phyloP scores from a whole-genome alignment of 1,284 basidiomycete species.

The Ceratobasidium sp. region DNA sequence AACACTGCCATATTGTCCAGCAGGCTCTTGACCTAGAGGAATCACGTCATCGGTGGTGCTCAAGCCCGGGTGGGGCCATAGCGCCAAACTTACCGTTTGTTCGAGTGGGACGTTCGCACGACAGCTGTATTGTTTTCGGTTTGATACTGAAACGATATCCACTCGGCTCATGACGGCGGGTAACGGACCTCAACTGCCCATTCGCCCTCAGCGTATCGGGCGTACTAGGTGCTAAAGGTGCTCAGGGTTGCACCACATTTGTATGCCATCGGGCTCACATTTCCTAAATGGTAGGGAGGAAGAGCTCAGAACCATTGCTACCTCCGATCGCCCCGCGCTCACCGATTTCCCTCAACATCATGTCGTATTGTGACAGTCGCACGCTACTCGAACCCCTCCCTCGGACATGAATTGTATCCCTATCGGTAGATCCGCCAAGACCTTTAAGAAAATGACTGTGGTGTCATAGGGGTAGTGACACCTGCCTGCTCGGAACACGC shows the following conservation, averaged over 20 bases:
- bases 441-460: not conserved
- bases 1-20: too few relatives aligned
- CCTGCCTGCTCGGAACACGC: not conserved
- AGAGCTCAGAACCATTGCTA: not conserved
- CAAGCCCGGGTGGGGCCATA: too few relatives aligned
- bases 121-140: too few relatives aligned
- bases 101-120: too few relatives aligned
- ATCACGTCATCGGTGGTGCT: too few relatives aligned
- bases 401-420: slow-evolving; percentile 1
- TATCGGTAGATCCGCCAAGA: slow-evolving; percentile 21
- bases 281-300: slow-evolving; percentile 6
- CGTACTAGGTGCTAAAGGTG: not conserved
- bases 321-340: slow-evolving; percentile 29
- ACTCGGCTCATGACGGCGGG: too few relatives aligned
- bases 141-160: too few relatives aligned
- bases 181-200: too few relatives aligned
- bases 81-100: too few relatives aligned
- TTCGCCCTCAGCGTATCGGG: too few relatives aligned
- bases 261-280: slow-evolving; percentile 3
- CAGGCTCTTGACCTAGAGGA: too few relatives aligned
- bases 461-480: not conserved
- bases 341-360: not conserved
- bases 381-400: not conserved
- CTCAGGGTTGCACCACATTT: slow-evolving; percentile 16
- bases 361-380: slow-evolving; percentile 5